phyloP scores from a whole-genome alignment of 768 basidiomycete species.

The Gautieria morchelliformis region DNA sequence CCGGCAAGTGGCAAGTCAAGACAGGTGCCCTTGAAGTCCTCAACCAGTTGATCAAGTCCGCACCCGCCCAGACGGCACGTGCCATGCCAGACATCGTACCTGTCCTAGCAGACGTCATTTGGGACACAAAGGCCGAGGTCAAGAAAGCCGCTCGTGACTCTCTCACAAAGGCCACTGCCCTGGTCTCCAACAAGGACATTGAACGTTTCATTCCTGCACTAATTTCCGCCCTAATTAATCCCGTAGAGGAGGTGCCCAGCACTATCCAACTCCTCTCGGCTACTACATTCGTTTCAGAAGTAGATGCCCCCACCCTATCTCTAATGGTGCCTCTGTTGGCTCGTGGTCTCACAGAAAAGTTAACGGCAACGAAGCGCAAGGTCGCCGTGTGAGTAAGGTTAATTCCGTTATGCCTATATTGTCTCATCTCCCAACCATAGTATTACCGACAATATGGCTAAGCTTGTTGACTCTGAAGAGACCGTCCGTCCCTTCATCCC shows the following conservation, averaged over 20 bases:
- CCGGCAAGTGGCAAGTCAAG: constrained; percentile 98
- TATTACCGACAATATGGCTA: constrained; percentile 97
- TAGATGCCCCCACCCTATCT: constrained; percentile 93
- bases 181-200: constrained; percentile 97
- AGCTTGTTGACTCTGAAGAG: constrained; percentile 89
- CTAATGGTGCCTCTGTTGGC: constrained; percentile 94
- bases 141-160: constrained; percentile 97
- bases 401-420: constrained; percentile 12
- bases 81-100: constrained; percentile 95
- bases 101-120: constrained; percentile 89
- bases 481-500: constrained; percentile 97
- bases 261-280: constrained; percentile 93
- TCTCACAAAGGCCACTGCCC: constrained; percentile 86
- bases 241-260: constrained; percentile 96
- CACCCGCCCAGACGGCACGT: constrained; percentile 73
- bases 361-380: constrained; percentile 94
- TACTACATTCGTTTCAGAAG: constrained; percentile 99
- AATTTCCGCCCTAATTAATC: constrained; percentile 96
- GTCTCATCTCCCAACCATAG: constrained; percentile 26
- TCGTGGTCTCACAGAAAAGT: constrained; percentile 90
- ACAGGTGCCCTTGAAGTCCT: constrained; percentile 73
- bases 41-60: constrained; percentile 78
- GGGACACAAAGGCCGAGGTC: constrained; percentile 98
- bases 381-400: constrained; percentile 76
- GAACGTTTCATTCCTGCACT: constrained; percentile 96